Conservation (phyloP, 257 asterid species). For the Cordia subcordata region DNA sequence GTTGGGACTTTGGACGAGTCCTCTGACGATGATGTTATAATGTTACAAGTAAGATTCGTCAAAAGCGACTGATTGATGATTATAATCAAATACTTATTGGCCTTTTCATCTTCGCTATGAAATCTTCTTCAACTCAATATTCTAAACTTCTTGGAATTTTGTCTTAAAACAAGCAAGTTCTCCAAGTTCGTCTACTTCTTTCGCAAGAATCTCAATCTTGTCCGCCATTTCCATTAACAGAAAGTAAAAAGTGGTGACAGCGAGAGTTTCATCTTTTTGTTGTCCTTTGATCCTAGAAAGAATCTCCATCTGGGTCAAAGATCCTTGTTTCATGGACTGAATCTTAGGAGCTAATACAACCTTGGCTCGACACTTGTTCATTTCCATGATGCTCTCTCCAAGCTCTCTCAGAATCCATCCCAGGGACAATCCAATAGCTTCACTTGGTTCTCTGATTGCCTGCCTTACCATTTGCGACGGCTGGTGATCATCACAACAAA, state of each 20-base stretch:
- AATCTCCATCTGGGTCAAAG: constrained; percentile 20
- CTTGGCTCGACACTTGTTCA: constrained; percentile 52
- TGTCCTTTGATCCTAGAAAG: constrained; percentile 20
- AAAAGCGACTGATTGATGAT: too few relatives aligned
- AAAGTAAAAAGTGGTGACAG: constrained; percentile 45
- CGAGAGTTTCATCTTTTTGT: constrained; percentile 38
- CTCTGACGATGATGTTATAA: too few relatives aligned
- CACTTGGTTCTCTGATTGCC: constrained; percentile 47
- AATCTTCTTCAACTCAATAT: background rate
- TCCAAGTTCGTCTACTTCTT: constrained; percentile 58
- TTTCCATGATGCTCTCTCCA: constrained; percentile 54
- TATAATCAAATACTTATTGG: background rate
- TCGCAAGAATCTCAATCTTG: constrained; percentile 47
- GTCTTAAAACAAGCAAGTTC: constrained; percentile 40
- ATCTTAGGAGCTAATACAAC: constrained; percentile 35
- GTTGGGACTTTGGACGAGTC: too few relatives aligned
- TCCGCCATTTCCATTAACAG: constrained; percentile 58
- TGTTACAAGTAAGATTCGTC: too few relatives aligned
- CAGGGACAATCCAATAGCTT: constrained; percentile 31
- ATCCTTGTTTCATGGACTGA: constrained; percentile 36
- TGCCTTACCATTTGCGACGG: constrained; percentile 38
- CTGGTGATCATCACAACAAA: constrained; percentile 23
- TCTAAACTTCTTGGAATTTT: constrained; percentile 1
- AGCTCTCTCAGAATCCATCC: constrained; percentile 53
- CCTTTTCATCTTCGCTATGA: too few relatives aligned